phyloP scores from a whole-genome alignment of 1,284 basidiomycete species.

The Trichosporon coremiiforme region DNA sequence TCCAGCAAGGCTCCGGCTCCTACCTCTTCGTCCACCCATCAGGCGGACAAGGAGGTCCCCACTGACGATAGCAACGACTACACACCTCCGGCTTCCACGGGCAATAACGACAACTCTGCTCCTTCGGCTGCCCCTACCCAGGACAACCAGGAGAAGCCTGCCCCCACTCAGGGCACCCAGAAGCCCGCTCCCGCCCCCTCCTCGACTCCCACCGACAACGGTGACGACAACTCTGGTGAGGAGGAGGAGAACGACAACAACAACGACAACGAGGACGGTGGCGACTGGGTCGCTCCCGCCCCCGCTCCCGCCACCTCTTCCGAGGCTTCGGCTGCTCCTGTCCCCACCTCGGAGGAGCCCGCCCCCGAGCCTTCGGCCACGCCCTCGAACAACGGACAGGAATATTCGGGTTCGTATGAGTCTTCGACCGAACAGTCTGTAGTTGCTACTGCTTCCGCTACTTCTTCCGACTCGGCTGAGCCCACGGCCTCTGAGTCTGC shows the following conservation, averaged over 20 bases:
- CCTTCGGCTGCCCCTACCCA: slow-evolving; percentile 24
- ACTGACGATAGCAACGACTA: slow-evolving; percentile 11
- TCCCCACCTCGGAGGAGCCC: slow-evolving; percentile 5
- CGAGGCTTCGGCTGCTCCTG: neutral
- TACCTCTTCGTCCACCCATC: slow-evolving; percentile 4
- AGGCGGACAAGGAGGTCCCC: neutral
- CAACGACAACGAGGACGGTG: neutral
- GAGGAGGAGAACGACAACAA: neutral
- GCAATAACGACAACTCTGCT: slow-evolving; percentile 15
- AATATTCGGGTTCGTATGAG: slow-evolving; percentile 9
- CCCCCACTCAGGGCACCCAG: neutral
- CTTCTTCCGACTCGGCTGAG: slow-evolving; percentile 4
- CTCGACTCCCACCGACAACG: neutral
- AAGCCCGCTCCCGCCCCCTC: slow-evolving; percentile 12
- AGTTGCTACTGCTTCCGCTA: slow-evolving; percentile 12
- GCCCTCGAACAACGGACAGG: neutral
- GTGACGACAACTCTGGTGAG: neutral
- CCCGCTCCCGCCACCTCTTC: slow-evolving; percentile 21
- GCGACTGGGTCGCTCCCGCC: slow-evolving; percentile 6
- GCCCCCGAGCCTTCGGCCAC: slow-evolving; percentile 8
- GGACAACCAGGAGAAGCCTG: too few species aligned
- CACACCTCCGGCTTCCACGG: slow-evolving; percentile 21
- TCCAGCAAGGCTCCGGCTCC: slow-evolving; percentile 2
- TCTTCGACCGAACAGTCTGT: slow-evolving; percentile 17
- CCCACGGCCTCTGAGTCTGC: neutral